phyloP scores from a whole-genome alignment of 345 rosid genomes.

The Lepidium sativum region DNA sequence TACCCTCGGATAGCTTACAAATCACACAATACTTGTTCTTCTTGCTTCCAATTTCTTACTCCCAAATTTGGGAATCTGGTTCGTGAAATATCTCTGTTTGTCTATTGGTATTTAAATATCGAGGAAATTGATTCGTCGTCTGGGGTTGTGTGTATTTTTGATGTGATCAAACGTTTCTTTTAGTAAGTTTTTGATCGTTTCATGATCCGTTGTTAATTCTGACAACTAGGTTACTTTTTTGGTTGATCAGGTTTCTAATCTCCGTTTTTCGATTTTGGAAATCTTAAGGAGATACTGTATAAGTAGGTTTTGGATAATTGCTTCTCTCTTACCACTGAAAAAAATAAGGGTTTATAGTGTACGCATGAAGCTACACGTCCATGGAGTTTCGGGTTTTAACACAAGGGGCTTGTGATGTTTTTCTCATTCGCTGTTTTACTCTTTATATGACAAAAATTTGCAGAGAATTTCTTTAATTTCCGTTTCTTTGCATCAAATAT shows the following conservation, averaged over 20 bases:
- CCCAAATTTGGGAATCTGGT: not conserved
- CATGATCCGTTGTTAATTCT: no score
- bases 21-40: not conserved
- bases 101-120: not conserved
- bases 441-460: not conserved
- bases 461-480: not conserved
- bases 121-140: not conserved
- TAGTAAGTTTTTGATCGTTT: not conserved
- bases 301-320: not conserved
- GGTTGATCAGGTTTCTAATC: not conserved
- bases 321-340: not conserved
- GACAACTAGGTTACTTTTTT: not conserved
- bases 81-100: not conserved
- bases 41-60: not conserved
- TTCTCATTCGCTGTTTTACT: not conserved
- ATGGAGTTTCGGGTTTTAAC: not conserved
- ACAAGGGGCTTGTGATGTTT: not conserved
- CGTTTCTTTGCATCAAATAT: not conserved
- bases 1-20: conserved; percentile 4
- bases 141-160: not conserved
- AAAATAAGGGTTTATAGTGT: not conserved
- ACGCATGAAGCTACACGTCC: not conserved
- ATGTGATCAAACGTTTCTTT: not conserved
- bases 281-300: not conserved
- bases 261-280: not conserved